Base-by-base conservation (phyloP, 345 rosid species). In the Eucalyptus tenuipes region DNA sequence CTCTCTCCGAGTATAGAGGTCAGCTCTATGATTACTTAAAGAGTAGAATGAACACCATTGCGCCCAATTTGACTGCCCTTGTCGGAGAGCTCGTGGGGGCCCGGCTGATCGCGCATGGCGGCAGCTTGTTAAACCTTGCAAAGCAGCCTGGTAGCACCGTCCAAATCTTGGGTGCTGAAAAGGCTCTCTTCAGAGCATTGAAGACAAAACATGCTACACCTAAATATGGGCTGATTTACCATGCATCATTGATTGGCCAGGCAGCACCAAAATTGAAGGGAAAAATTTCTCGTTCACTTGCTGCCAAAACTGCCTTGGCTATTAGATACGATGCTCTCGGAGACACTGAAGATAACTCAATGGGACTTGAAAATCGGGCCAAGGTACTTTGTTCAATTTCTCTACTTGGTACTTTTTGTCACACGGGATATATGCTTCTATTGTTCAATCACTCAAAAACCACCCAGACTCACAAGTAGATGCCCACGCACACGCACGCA, bases 11-110 rank as follows among this genome's bases (percentile, higher is more conserved):
- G 89, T 96, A 97, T 94, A 95, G 99, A 92, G 98, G 97, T 85
- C 99, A 95, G 80, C 94, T 97, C 48, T 97, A 95, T 86, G 99
- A 98, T 88, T 97, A 95, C 88, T 64, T 97, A 64, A 98, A 98
- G 92, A 95, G 96, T 90, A 92, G 99, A 91, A 98, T 98, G 99
- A 95, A 96, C 89, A 96, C 96, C 5, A 90, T 98, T 42, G 99
- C 99, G 3, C 99, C 99, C 12, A 98, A 96, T 90, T 96, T 98
- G 93, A 96, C 99, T 89, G 96, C 96, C 61, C 94, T 98, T 15
- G 99, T 98, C 2, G 99, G 99, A 13, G 99, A 98, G 93, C 98
- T 98, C 86, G 99, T 97, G 5, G 99, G 99, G 82, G 99, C 98
- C 89, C 98, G 98, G 15, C 94, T 98, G 18, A 97, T 98, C 45